These are phyloP conservation scores for Camellia lanceoleosa DNA, from an alignment of 148 eudicot genomes.

Conservation along the genomic window DNA sequence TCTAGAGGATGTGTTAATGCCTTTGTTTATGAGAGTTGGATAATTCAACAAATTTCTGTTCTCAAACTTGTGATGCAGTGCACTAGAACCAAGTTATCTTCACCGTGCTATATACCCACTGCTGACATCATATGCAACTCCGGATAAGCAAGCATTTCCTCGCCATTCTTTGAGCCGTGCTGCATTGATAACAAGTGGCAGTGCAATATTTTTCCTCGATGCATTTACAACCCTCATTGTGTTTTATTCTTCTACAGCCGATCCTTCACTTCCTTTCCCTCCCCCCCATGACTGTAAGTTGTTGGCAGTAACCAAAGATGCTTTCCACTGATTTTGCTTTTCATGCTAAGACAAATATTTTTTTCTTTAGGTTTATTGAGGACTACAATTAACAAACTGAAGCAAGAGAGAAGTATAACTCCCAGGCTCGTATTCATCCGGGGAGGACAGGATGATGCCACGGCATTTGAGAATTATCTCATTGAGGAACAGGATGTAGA, in stretches of 20 bases:
- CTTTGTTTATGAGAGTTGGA: neutral
- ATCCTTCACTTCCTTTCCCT: slow-evolving; percentile 82
- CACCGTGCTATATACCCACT: slow-evolving; percentile 89
- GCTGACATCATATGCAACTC: slow-evolving; percentile 70
- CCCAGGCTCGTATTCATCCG: slow-evolving; percentile 82
- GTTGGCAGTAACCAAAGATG: neutral
- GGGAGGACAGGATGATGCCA: slow-evolving; percentile 89
- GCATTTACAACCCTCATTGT: slow-evolving; percentile 89
- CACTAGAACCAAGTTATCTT: slow-evolving; percentile 91
- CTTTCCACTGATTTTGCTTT: neutral
- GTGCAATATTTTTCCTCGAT: slow-evolving; percentile 96
- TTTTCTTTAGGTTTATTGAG: slow-evolving; percentile 63
- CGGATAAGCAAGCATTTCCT: slow-evolving; percentile 89
- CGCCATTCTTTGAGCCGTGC: slow-evolving; percentile 99
- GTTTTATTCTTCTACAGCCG: slow-evolving; percentile 90
- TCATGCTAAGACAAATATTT: neutral
- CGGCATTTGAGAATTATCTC: slow-evolving; percentile 80
- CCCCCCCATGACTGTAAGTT: slow-evolving; percentile 98
- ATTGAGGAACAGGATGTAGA: slow-evolving; percentile 97
- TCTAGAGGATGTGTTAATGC: neutral
- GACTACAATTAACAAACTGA: slow-evolving; percentile 72
- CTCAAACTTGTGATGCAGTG: slow-evolving; percentile 63
- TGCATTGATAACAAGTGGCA: slow-evolving; percentile 85
- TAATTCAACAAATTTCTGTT: neutral
- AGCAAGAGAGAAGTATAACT: slow-evolving; percentile 93